Conservation (phyloP, 2,329 filamentous ascomycete genomes). For the Leptosphaerulina australis region DNA sequence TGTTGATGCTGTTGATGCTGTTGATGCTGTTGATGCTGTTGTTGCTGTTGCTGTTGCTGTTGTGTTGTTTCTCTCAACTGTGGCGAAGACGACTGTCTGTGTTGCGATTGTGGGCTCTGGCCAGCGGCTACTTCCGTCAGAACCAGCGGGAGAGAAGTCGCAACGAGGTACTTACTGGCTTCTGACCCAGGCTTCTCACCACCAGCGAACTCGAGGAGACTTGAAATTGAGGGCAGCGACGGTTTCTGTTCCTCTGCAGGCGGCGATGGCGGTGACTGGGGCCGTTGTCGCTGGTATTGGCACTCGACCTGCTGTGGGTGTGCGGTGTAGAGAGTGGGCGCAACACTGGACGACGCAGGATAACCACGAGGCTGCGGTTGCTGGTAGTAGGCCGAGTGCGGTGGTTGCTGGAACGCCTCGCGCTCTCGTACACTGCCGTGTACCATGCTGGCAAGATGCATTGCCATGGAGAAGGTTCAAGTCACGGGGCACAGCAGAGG, state of each 20-base stretch:
- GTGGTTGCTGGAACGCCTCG: constrained; percentile 45
- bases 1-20: too few relatives aligned
- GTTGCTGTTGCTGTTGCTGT: constrained; percentile 8
- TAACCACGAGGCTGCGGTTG: constrained; percentile 48
- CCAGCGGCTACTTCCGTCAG: constrained; percentile 38
- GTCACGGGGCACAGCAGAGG: constrained; percentile 43
- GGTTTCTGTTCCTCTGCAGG: constrained; percentile 80
- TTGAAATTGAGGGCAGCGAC: constrained; percentile 91
- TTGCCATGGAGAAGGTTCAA: constrained; percentile 41
- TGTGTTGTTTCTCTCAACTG: constrained; percentile 26
- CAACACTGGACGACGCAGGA: constrained; percentile 26
- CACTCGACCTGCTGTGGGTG: constrained; percentile 36
- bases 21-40: too few relatives aligned
- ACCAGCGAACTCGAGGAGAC: constrained; percentile 82
- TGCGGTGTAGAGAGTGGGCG: constrained; percentile 23
- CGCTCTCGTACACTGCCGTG: constrained; percentile 51
- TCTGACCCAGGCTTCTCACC: constrained; percentile 63
- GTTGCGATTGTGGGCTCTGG: constrained; percentile 45
- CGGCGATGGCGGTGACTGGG: constrained; percentile 73
- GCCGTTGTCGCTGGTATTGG: constrained; percentile 45
- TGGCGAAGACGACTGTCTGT: constrained; percentile 35
- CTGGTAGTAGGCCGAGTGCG: constrained; percentile 35
- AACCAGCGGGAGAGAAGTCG: constrained; percentile 3
- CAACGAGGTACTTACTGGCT: constrained; percentile 38
- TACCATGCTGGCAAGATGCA: constrained; percentile 54